A percentile compares a stretch with the other conserved stretches of the same genome.
Evolutionary conservation across 768 basidiomycete species (phyloP).

Genomic region (Amanita polypyramis): DNA sequence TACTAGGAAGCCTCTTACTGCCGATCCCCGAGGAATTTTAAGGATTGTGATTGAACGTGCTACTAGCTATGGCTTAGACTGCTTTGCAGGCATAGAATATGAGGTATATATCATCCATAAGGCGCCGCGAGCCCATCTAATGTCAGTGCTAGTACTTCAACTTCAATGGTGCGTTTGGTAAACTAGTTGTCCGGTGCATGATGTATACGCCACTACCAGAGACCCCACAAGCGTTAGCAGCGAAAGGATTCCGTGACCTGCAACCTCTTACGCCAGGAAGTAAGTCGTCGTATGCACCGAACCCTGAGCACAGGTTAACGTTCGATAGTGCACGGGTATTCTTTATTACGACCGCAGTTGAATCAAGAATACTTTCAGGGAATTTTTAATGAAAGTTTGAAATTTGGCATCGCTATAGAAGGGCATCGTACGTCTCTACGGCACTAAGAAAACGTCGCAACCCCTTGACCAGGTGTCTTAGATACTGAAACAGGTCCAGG

Average conservation of each 20-base stretch:
- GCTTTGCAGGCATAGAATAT: constrained; percentile 86
- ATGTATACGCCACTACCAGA: constrained; percentile 34
- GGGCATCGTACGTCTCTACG: constrained; percentile 56
- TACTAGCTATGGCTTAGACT: constrained; percentile 38
- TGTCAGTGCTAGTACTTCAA: constrained; percentile 61
- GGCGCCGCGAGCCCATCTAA: constrained; percentile 2
- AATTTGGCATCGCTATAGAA: constrained; percentile 77
- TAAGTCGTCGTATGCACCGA: constrained; percentile 28
- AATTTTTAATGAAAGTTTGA: constrained; percentile 63
- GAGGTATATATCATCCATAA: constrained; percentile 42
- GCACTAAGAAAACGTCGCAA: no score
- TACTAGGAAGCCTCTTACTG: constrained; percentile 63
- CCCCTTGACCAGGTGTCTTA: constrained; percentile 16
- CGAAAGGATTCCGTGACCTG: constrained; percentile 71
- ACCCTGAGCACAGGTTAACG: not conserved
- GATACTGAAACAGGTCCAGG: constrained; percentile 93
- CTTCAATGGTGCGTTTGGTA: constrained; percentile 56
- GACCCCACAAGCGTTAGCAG: constrained; percentile 61
- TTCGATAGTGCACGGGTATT: constrained; percentile 88
- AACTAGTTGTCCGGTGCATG: not conserved
- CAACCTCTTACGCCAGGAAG: constrained; percentile 87
- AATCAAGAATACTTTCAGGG: constrained; percentile 87
- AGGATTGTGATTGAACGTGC: constrained; percentile 45
- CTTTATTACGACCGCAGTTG: constrained; percentile 80
- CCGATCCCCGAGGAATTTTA: constrained; percentile 82